A percentile compares a stretch with the other conserved stretches of the same genome.
These are phyloP conservation scores for Melanomma pulvis-pyrius DNA, from an alignment of 495 filamentous ascomycete species.

Conservation along the genomic window DNA sequence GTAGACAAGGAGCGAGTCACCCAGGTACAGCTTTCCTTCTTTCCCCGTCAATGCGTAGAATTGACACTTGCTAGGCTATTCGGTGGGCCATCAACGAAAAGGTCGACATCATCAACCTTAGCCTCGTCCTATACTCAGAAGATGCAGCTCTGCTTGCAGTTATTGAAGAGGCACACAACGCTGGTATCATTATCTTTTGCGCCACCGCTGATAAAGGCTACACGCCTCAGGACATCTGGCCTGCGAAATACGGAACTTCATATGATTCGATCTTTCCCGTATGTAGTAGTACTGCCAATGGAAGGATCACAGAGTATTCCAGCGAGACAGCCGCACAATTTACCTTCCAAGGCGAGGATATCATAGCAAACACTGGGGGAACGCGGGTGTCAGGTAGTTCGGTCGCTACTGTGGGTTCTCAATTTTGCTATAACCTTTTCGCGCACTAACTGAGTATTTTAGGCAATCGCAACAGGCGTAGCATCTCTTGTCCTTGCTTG, in stretches of 20 bases:
- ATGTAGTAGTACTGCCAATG: not conserved
- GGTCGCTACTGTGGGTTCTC: no score
- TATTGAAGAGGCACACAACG: not conserved
- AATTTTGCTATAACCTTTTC: not conserved
- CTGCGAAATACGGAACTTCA: not conserved
- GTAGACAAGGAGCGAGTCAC: conserved; percentile 1
- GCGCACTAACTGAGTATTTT: not conserved
- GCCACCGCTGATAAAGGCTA: conserved; percentile 9
- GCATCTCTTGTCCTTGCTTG: conserved; percentile 9
- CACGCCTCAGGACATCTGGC: conserved; percentile 1
- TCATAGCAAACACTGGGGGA: not conserved
- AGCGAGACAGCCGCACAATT: conserved; percentile 7
- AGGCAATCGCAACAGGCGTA: conserved; percentile 14
- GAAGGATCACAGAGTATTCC: conserved; percentile 4
- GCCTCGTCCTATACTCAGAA: conserved; percentile 10
- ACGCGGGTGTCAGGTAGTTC: not conserved
- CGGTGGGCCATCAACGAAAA: conserved; percentile 9
- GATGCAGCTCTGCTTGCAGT: not conserved
- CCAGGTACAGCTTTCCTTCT: no score
- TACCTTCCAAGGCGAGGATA: conserved; percentile 12
- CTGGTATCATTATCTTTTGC: conserved; percentile 1
- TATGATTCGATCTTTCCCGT: not conserved
- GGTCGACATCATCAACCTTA: conserved; percentile 17
- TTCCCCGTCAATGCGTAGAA: no score
- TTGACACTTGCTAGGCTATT: conserved; percentile 1